phyloP scores from a whole-genome alignment of 169 alveolate genomes.

The Plasmodium gonderi region DNA sequence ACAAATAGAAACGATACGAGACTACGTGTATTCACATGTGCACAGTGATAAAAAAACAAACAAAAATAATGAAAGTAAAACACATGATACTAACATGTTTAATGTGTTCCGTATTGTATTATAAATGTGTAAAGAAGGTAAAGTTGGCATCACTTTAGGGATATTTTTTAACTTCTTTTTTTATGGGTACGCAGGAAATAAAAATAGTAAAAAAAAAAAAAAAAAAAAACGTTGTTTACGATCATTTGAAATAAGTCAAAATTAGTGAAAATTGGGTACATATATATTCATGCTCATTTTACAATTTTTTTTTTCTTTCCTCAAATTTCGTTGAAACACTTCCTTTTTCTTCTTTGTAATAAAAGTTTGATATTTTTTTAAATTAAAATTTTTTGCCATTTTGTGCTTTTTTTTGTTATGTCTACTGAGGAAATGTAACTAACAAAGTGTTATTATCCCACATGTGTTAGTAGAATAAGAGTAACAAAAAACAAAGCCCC shows the following conservation, averaged over 20 bases:
- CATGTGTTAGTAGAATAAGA: background rate
- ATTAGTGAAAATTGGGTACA: background rate
- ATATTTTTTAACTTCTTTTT: background rate
- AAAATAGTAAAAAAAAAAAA: background rate
- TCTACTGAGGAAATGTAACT: background rate
- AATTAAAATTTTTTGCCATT: background rate
- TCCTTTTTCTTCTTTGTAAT: background rate
- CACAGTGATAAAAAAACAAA: background rate
- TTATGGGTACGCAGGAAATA: background rate
- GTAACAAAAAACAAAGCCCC: background rate
- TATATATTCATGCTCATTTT: background rate
- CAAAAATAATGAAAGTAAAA: background rate
- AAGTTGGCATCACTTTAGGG: background rate
- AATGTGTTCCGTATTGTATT: background rate
- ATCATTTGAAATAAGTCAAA: background rate
- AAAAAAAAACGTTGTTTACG: background rate
- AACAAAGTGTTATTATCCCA: background rate
- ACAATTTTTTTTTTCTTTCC: too few species aligned
- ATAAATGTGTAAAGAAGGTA: background rate
- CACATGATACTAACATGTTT: background rate
- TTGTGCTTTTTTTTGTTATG: too few species aligned
- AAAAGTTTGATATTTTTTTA: background rate
- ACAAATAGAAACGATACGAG: background rate
- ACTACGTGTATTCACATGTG: background rate
- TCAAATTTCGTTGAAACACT: too few species aligned